Base-by-base conservation (phyloP, 768 basidiomycete species). In the Lactifluus echinatus region DNA sequence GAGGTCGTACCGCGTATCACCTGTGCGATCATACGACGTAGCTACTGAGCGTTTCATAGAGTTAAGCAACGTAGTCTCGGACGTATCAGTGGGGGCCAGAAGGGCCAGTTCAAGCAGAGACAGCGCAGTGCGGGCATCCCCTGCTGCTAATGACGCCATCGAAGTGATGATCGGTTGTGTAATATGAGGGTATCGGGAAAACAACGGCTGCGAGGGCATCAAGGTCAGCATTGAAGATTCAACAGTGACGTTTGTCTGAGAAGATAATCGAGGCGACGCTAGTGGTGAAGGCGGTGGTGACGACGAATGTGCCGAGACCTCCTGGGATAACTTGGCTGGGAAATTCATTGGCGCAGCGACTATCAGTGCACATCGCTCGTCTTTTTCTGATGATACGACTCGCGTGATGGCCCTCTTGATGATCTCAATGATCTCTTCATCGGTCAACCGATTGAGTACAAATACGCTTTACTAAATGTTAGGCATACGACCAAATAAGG, bases 101-200 rank as follows among this genome's bases (percentile, higher is more conserved):
- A 91, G 65, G 15, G 80, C 79, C 26, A 92, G 73, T 61, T 92
- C 90, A n/a, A 92, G 74, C 0, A 90, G 75, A 40, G 86, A 88
- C n/a, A 91, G 74, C 0, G 88, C 90, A 50, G 84, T 84, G 21
- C 89, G 79, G 17, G 87, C 87, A 67, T 91, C 89, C 12, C 89
- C 89, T 1, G 71, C 68, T 4, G 84, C 76, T 33, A 87, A 68
- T 11, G 81, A 77, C 36, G 76, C 67, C 53, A 87, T 76, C 3
- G 76, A 76, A 6, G 72, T 59, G 43, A 82, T 63, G 19, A 83
- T 64, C 53, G 74, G 73, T 6, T 71, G 63, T 14, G 81, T 79
- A 47, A 84, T 62, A 42, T 76, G 76, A 8, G 75, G 73, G 52
- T 61, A 69, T 4, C 66, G 44, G 12, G 67, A 57, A 65, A 66